Evolutionary conservation across 495 filamentous ascomycete genomes (phyloP).

Genomic region (Xylona heveae): DNA sequence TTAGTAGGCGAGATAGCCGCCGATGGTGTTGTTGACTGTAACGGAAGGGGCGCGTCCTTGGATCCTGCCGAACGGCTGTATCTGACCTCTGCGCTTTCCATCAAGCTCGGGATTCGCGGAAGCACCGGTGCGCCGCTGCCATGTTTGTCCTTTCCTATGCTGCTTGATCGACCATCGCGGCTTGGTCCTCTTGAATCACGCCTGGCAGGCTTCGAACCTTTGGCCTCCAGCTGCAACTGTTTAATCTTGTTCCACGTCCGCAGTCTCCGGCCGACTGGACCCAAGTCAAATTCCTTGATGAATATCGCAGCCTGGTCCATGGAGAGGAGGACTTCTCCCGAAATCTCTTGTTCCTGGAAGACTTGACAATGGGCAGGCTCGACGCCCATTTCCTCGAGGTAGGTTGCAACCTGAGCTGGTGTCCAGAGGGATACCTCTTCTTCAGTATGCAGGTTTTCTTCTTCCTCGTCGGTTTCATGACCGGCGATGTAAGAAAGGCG

Average conservation of each 20-base stretch:
- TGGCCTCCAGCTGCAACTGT: conserved; percentile 65
- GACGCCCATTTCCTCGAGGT: conserved; percentile 60
- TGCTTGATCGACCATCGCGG: not conserved
- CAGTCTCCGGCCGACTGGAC: conserved; percentile 65
- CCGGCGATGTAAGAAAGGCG: conserved; percentile 79
- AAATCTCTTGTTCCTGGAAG: conserved; percentile 90
- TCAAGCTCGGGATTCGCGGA: conserved; percentile 37
- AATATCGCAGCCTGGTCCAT: conserved; percentile 90
- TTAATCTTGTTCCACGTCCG: conserved; percentile 96
- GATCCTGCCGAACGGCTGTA: conserved; percentile 3
- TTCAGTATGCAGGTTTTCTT: conserved; percentile 18
- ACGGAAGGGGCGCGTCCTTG: conserved; percentile 9
- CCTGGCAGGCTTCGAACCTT: conserved; percentile 17
- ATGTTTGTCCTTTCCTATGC: not conserved
- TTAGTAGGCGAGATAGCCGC: conserved; percentile 15
- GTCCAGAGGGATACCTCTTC: conserved; percentile 36
- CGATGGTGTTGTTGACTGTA: not conserved
- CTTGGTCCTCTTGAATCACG: conserved; percentile 19
- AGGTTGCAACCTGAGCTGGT: conserved; percentile 59
- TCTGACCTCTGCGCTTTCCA: conserved; percentile 17
- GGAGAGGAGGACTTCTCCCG: conserved; percentile 75
- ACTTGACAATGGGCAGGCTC: conserved; percentile 76
- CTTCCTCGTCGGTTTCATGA: conserved; percentile 28
- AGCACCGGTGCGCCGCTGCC: conserved; percentile 15
- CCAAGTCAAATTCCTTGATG: conserved; percentile 88